Evolutionary conservation across 371 early-diverging fungal species (phyloP).

Genomic region (Rhizomucor pusillus): DNA sequence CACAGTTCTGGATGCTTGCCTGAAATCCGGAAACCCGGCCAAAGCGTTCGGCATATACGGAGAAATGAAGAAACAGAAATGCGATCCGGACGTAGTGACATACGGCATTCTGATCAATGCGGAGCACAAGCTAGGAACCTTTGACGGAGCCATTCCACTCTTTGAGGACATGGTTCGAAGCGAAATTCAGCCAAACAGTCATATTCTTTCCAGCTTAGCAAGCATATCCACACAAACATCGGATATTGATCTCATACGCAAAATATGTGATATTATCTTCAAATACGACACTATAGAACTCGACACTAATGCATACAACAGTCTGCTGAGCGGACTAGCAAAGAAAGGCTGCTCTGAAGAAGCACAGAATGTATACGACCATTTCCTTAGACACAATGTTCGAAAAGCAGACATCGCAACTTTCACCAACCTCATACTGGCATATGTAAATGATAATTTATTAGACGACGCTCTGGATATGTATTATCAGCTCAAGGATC

Average conservation of each 20-base stretch:
- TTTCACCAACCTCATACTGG: slow-evolving; percentile 35
- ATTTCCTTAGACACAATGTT: slow-evolving; percentile 24
- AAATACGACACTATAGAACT: slow-evolving; percentile 5
- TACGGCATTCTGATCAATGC: slow-evolving; percentile 54
- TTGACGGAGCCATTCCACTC: slow-evolving; percentile 27
- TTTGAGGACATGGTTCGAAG: slow-evolving; percentile 36
- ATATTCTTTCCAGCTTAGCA: slow-evolving; percentile 29
- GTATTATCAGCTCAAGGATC: slow-evolving; percentile 38
- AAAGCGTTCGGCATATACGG: slow-evolving; percentile 31
- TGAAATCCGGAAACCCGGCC: slow-evolving; percentile 27
- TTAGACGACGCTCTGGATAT: slow-evolving; percentile 43
- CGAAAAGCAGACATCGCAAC: slow-evolving; percentile 27
- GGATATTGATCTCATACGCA: slow-evolving; percentile 1
- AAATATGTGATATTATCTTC: slow-evolving; percentile 2
- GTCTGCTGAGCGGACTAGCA: slow-evolving; percentile 27
- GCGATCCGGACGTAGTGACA: slow-evolving; percentile 48
- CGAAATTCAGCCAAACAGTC: slow-evolving; percentile 30
- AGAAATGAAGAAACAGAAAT: slow-evolving; percentile 28
- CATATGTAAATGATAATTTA: slow-evolving; percentile 36
- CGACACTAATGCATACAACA: slow-evolving; percentile 25
- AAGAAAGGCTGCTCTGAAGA: slow-evolving; percentile 27
- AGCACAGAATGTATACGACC: slow-evolving; percentile 41
- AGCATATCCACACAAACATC: slow-evolving; percentile 16
- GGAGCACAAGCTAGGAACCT: slow-evolving; percentile 26
- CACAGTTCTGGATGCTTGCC: slow-evolving; percentile 39